phyloP scores from a whole-genome alignment of 805 yeast species.

The Hanseniaspora singularis region DNA sequence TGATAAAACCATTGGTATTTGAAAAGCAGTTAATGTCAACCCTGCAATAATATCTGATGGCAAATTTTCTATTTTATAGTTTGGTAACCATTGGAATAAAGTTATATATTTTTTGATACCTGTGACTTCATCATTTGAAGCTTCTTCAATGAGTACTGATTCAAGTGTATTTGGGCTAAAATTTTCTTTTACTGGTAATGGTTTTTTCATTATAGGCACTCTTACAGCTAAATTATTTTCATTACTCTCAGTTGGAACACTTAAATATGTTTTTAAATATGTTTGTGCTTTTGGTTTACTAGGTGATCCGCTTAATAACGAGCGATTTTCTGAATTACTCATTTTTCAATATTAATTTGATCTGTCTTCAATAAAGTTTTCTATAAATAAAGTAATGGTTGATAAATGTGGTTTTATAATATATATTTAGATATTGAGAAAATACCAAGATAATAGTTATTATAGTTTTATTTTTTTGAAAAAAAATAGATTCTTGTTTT shows the following conservation, averaged over 20 bases:
- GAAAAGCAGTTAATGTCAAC: conserved; percentile 14
- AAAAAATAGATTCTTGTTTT: too few species aligned
- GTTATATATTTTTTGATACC: conserved; percentile 9
- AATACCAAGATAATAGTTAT: too few species aligned
- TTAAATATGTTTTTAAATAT: conserved; percentile 6
- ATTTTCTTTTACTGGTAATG: neutral
- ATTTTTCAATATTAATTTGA: too few species aligned
- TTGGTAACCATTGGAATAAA: conserved; percentile 13
- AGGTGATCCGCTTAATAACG: neutral
- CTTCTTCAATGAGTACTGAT: neutral
- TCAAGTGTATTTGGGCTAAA: neutral
- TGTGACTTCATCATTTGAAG: neutral
- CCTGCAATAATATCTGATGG: conserved; percentile 11
- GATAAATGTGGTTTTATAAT: too few species aligned
- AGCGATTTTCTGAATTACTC: neutral
- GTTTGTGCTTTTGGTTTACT: neutral
- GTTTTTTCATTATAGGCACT: neutral
- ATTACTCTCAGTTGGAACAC: conserved; percentile 6
- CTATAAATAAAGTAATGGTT: too few species aligned
- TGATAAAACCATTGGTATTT: conserved; percentile 14
- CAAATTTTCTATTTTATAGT: neutral
- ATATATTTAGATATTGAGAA: too few species aligned
- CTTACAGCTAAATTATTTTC: neutral
- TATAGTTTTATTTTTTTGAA: too few species aligned
- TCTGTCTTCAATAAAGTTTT: too few species aligned